Conservation (phyloP, 805 yeast genomes). For the Candida bentonensis region DNA sequence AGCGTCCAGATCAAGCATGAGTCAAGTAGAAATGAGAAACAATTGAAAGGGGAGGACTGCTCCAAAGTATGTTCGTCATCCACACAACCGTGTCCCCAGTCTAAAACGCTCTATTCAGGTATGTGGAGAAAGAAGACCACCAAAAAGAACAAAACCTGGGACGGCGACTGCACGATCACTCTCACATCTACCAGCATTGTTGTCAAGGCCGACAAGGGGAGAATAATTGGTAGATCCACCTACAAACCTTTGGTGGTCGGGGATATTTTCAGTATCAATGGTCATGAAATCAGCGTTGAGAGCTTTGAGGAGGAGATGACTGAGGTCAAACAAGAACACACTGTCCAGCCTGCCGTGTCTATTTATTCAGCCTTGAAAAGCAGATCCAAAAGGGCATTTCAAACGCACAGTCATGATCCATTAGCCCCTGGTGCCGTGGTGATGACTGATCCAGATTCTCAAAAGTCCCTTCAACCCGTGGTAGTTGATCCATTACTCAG, state of each 20-base stretch:
- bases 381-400: background rate
- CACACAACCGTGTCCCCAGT: background rate
- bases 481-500: slow-evolving; percentile 23
- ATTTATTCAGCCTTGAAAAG: background rate
- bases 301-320: background rate
- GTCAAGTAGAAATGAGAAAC: no score
- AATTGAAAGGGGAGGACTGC: no score
- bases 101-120: slow-evolving; percentile 18
- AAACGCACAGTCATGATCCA: slow-evolving; percentile 12
- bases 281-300: slow-evolving; percentile 34
- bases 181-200: slow-evolving; percentile 10
- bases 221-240: slow-evolving; percentile 17
- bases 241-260: slow-evolving; percentile 18
- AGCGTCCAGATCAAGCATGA: no score
- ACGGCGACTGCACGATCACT: slow-evolving; percentile 68
- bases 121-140: slow-evolving; percentile 59
- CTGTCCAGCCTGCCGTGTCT: background rate
- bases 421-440: slow-evolving; percentile 16
- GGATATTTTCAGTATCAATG: slow-evolving; percentile 36
- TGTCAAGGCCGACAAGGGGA: slow-evolving; percentile 15
- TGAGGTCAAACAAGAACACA: background rate
- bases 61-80: no score
- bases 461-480: slow-evolving; percentile 25
- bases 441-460: slow-evolving; percentile 10
- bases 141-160: slow-evolving; percentile 88